phyloP scores from a whole-genome alignment of 495 filamentous ascomycete genomes.

The Talaromyces adpressus region DNA sequence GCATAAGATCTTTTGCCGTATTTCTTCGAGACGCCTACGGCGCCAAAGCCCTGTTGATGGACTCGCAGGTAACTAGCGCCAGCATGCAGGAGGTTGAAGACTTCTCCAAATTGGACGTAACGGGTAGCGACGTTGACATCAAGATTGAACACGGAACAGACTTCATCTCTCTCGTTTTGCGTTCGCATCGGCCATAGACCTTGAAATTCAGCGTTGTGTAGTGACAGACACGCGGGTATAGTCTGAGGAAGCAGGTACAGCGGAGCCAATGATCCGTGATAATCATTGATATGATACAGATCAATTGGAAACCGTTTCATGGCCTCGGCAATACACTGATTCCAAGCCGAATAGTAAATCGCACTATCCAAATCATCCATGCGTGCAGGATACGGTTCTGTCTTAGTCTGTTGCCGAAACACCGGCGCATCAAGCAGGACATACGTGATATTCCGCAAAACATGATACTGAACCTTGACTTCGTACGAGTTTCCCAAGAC shows the following conservation, averaged over 20 bases:
- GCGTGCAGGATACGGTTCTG: conserved; percentile 61
- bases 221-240: conserved; percentile 40
- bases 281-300: conserved; percentile 77
- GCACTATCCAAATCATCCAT: conserved; percentile 72
- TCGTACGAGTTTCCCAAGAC: conserved; percentile 60
- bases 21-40: conserved; percentile 67
- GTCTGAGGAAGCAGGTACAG: conserved; percentile 61
- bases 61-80: conserved; percentile 67
- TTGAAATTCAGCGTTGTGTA: conserved; percentile 69
- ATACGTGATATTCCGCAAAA: conserved; percentile 62
- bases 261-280: conserved; percentile 67
- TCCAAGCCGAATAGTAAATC: conserved; percentile 71
- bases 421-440: conserved; percentile 64
- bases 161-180: conserved; percentile 57
- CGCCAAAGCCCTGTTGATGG: conserved; percentile 69
- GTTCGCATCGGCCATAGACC: conserved; percentile 70
- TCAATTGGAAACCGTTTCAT: conserved; percentile 57
- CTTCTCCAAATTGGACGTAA: conserved; percentile 56
- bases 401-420: conserved; percentile 61
- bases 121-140: conserved; percentile 32
- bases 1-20: conserved; percentile 71
- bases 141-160: conserved; percentile 66
- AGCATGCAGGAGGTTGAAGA: conserved; percentile 68
- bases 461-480: conserved; percentile 60
- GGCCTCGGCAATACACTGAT: conserved; percentile 59